A percentile compares a stretch with the other conserved stretches of the same genome.
Evolutionary conservation across 2,329 filamentous ascomycete species (phyloP).

Genomic region (Orbilia blumenaviensis): DNA sequence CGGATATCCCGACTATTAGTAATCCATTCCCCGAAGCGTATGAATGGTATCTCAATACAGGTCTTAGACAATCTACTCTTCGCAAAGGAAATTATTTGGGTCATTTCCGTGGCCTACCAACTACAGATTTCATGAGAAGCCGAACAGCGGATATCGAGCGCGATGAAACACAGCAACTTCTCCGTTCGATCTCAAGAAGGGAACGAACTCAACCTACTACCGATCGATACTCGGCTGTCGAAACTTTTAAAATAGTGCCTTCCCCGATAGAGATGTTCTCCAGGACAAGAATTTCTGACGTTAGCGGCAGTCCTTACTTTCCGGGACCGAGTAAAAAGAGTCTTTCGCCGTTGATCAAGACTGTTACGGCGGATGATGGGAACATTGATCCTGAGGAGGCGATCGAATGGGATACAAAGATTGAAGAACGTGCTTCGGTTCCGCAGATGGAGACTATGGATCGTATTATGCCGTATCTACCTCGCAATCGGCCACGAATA

Average conservation of each 20-base stretch:
- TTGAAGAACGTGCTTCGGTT: background rate
- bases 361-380: background rate
- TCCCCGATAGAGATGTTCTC: background rate
- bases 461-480: background rate
- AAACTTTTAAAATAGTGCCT: background rate
- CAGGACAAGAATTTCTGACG: background rate
- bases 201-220: background rate
- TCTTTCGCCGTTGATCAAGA: background rate
- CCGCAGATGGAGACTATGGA: background rate
- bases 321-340: background rate
- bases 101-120: background rate
- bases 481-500: background rate
- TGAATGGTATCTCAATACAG: constrained; percentile 12
- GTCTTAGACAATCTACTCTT: background rate
- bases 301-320: background rate
- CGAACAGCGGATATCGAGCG: background rate
- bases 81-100: background rate
- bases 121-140: constrained; percentile 4
- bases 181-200: background rate
- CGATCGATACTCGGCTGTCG: background rate
- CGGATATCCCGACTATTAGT: background rate
- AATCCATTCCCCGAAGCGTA: background rate
- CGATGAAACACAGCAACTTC: background rate
- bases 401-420: background rate
- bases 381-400: background rate